Conservation (phyloP, 495 filamentous ascomycete genomes). For the Opeltia flavorubescens region DNA sequence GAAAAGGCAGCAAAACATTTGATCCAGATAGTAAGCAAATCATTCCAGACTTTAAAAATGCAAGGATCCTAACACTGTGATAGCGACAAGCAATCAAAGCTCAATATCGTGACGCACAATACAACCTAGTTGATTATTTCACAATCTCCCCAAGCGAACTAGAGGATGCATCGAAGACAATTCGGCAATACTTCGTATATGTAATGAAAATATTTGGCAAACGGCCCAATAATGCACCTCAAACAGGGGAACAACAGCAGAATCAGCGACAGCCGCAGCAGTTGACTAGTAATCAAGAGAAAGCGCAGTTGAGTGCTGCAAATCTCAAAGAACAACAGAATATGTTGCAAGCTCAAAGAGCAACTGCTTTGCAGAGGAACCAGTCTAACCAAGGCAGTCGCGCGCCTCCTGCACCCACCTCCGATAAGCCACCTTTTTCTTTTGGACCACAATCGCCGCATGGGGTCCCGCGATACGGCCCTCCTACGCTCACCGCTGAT, state of each 20-base stretch:
- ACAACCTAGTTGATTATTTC: constrained; percentile 39
- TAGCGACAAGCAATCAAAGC: constrained; percentile 43
- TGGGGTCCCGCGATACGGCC: constrained; percentile 41
- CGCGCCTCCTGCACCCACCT: constrained; percentile 49
- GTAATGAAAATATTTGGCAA: constrained; percentile 20
- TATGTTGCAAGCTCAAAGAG: constrained; percentile 30
- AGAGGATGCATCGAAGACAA: constrained; percentile 31
- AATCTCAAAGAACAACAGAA: constrained; percentile 48
- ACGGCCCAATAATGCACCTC: constrained; percentile 5
- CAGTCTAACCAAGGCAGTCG: constrained; percentile 38
- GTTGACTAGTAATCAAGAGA: constrained; percentile 16
- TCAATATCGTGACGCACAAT: constrained; percentile 43
- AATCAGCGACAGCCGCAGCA: constrained; percentile 18
- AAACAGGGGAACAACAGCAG: constrained; percentile 23
- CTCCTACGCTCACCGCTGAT: constrained; percentile 32
- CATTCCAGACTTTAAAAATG: not conserved
- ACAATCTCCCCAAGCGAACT: constrained; percentile 44
- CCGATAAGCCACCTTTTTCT: constrained; percentile 48
- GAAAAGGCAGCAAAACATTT: constrained; percentile 30
- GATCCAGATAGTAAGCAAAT: constrained; percentile 27
- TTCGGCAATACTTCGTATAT: constrained; percentile 27
- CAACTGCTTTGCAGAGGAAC: constrained; percentile 37
- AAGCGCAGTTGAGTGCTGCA: constrained; percentile 38
- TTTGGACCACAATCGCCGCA: constrained; percentile 59
- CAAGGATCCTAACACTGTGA: constrained; percentile 15